phyloP scores from a whole-genome alignment of 306 rosid species.

The Rubus parviflorus region DNA sequence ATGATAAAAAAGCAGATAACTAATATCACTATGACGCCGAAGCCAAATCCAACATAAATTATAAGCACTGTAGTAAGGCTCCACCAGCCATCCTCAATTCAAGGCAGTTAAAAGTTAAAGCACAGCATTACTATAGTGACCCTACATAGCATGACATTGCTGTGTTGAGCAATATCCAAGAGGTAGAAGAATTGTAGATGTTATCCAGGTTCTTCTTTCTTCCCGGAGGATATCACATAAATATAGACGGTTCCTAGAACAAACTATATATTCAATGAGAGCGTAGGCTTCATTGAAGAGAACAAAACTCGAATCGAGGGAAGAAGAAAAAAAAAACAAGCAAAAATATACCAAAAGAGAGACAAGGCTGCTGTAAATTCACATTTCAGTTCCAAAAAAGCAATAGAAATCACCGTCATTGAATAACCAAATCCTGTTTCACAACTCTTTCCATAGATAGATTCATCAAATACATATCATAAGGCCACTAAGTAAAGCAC shows the following conservation, averaged over 20 bases:
- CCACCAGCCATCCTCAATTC: not conserved
- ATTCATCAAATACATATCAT: not conserved
- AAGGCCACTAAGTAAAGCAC: not conserved
- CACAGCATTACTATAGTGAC: not conserved
- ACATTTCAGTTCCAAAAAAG: not conserved
- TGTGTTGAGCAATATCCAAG: not conserved
- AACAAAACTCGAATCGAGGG: not conserved
- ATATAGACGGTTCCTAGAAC: not conserved
- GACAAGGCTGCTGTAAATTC: not conserved
- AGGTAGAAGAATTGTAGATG: not conserved
- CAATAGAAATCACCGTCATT: not conserved
- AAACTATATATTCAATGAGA: not conserved
- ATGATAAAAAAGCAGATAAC: not conserved
- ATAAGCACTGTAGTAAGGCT: not conserved
- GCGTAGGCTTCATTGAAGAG: not conserved
- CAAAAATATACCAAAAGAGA: not conserved
- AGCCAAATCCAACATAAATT: not conserved
- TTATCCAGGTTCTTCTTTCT: not conserved
- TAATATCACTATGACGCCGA: not conserved
- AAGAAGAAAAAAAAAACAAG: not conserved
- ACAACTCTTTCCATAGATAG: not conserved
- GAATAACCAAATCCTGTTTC: not conserved
- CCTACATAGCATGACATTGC: not conserved
- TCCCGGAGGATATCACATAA: not conserved
- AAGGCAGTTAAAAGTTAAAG: not conserved